Conservation (phyloP, 768 basidiomycete genomes). For the Rhodotorula toruloides region DNA sequence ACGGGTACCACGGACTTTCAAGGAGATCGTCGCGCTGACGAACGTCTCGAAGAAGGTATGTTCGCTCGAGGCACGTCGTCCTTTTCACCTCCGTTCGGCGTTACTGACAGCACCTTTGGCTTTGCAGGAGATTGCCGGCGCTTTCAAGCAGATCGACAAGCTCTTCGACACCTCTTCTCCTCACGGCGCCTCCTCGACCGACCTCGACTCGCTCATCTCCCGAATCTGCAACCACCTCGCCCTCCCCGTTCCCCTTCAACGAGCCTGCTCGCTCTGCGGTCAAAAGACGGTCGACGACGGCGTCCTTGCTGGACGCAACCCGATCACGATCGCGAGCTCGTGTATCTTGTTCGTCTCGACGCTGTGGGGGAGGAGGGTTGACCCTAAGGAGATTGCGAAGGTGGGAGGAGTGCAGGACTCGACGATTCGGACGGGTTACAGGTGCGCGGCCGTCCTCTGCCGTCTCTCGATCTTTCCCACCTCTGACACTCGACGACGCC, state of each 20-base stretch:
- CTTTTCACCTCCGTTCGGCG: slow-evolving; percentile 49
- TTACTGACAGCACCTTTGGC: slow-evolving; percentile 43
- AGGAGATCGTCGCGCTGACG: slow-evolving; percentile 88
- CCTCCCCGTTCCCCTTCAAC: slow-evolving; percentile 72
- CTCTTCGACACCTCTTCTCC: slow-evolving; percentile 54
- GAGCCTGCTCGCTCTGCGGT: slow-evolving; percentile 77
- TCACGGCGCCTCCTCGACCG: slow-evolving; percentile 18
- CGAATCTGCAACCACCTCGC: slow-evolving; percentile 91
- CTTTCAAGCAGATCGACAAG: slow-evolving; percentile 45
- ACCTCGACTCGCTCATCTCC: slow-evolving; percentile 69
- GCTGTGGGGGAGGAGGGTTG: slow-evolving; percentile 67
- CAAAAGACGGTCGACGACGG: slow-evolving; percentile 71
- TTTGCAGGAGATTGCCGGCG: slow-evolving; percentile 38
- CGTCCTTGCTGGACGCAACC: slow-evolving; percentile 87
- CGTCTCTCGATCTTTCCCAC: background rate
- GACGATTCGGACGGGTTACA: slow-evolving; percentile 86
- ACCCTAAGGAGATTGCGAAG: slow-evolving; percentile 74
- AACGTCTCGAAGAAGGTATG: slow-evolving; percentile 89
- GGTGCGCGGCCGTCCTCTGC: slow-evolving; percentile 41
- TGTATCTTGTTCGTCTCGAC: slow-evolving; percentile 90
- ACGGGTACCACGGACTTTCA: slow-evolving; percentile 90
- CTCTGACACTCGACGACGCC: no score
- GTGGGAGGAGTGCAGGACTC: slow-evolving; percentile 94
- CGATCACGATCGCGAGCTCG: slow-evolving; percentile 97
- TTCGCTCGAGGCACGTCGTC: slow-evolving; percentile 58